Evolutionary conservation across 2,329 filamentous ascomycete species (phyloP).

Genomic region (Penicillium sp.): DNA sequence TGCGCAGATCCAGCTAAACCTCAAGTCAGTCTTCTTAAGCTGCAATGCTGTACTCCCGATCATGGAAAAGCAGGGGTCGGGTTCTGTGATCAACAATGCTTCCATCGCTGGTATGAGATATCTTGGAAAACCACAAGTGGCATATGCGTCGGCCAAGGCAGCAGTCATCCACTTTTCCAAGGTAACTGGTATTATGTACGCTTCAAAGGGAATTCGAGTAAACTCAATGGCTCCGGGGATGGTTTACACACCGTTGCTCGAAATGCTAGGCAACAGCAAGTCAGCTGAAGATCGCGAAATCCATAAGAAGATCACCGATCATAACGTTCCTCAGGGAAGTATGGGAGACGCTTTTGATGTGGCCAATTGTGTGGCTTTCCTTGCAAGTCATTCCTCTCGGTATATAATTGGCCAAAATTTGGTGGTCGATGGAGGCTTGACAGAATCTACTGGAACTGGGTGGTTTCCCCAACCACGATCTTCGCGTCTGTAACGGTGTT

Average conservation of each 20-base stretch:
- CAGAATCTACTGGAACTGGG: constrained; percentile 15
- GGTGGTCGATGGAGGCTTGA: constrained; percentile 52
- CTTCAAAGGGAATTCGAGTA: constrained; percentile 47
- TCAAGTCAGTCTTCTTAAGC: constrained; percentile 59
- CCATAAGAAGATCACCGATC: constrained; percentile 41
- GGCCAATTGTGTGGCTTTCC: constrained; percentile 60
- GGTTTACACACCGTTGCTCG: constrained; percentile 55
- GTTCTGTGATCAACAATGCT: constrained; percentile 53
- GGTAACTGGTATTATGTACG: constrained; percentile 51
- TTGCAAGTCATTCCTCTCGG: constrained; percentile 61
- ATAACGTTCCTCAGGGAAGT: constrained; percentile 58
- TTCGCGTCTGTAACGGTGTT: neutral
- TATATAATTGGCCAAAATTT: constrained; percentile 65
- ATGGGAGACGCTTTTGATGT: constrained; percentile 67
- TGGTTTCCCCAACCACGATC: neutral
- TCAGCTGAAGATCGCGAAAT: constrained; percentile 43
- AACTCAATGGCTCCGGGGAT: constrained; percentile 62
- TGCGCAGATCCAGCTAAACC: constrained; percentile 57
- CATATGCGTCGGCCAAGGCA: constrained; percentile 57
- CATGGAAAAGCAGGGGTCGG: constrained; percentile 55
- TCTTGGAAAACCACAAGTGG: constrained; percentile 57
- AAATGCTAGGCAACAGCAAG: constrained; percentile 50
- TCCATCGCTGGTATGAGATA: constrained; percentile 59
- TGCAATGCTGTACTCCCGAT: constrained; percentile 58
- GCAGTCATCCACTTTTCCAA: constrained; percentile 56